Base-by-base conservation (phyloP, 2,329 filamentous ascomycete genomes). In the Aspergillus novoparasiticus region DNA sequence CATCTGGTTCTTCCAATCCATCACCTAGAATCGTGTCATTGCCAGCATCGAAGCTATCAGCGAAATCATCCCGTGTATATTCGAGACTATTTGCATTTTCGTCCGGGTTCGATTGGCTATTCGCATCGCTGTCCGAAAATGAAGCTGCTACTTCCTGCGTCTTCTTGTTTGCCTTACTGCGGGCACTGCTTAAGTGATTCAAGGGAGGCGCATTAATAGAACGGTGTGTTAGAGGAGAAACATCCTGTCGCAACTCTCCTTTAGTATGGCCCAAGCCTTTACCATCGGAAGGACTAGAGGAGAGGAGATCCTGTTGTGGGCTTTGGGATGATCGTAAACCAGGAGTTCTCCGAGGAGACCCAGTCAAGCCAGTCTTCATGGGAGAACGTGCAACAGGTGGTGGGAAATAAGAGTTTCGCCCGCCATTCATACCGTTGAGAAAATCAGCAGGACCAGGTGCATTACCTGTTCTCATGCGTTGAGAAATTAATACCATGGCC, bases 371-470 rank as follows among this genome's bases (percentile, higher is more conserved):
- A 23, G 77, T 76, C 70, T 83, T 84, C 57, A 79, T 76, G 2
- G 82, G 81, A 23, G 82, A 83, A 59, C 78, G 76, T 11, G 80
- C 79, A 58, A 79, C 73, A 12, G 79, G 77, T 12, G 76, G 76
- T 16, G 76, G 80, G 4, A 80, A 65, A 58, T 75, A 77, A 41
- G 75, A 72, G 46, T 67, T 70, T 50, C 77, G 77, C 57, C 74
- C 69, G 23, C 71, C 71, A 63, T 75, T 76, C 26, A 72, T 68
- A 48, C 72, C 68, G 34, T 74, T 75, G 9, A 81, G 71, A 57
- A 80, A 76, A 66, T 82, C 79, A 46, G 75, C 73, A 36, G 80
- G 80, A 46, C 75, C 78, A 28, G 76, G 80, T 43, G 73, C 76
- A 64, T 79, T 79, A 51, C 76, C 79, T 81, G 64, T 32, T 43